phyloP scores from a whole-genome alignment of 257 asterid genomes.

The Coffea canephora region DNA sequence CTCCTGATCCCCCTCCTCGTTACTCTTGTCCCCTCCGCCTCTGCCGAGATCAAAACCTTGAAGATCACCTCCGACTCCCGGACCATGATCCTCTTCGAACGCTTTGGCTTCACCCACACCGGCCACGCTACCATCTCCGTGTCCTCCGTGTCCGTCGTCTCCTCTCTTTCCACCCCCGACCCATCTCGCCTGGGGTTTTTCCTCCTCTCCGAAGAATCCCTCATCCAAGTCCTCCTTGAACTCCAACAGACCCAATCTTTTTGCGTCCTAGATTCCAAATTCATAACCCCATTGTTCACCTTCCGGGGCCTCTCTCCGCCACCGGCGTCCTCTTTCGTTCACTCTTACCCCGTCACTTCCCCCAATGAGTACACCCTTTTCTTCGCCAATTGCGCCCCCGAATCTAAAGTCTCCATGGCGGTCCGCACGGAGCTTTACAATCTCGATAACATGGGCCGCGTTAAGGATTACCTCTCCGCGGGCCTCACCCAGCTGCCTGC shows the following conservation, averaged over 20 bases:
- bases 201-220: conserved; percentile 78
- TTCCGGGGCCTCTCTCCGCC: conserved; percentile 88
- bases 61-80: conserved; percentile 66
- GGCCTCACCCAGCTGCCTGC: conserved; percentile 86
- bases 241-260: conserved; percentile 66
- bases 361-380: conserved; percentile 88
- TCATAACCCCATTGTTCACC: conserved; percentile 54
- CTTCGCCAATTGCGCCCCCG: conserved; percentile 89
- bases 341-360: conserved; percentile 59
- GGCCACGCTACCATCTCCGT: conserved; percentile 70
- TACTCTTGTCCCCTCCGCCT: conserved; percentile 34
- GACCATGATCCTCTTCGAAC: conserved; percentile 86
- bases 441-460: conserved; percentile 57
- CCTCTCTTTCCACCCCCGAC: conserved; percentile 48
- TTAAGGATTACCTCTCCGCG: conserved; percentile 74
- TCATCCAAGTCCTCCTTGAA: conserved; percentile 73
- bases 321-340: conserved; percentile 63
- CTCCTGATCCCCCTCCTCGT: conserved; percentile 37
- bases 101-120: conserved; percentile 91
- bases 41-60: conserved; percentile 78
- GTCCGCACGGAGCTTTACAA: conserved; percentile 86
- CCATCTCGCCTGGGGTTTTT: conserved; percentile 77
- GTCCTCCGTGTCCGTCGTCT: conserved; percentile 65
- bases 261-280: conserved; percentile 84
- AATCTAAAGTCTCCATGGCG: conserved; percentile 78